These are phyloP conservation scores for Infundibulicybe gibba DNA, from an alignment of 768 basidiomycete genomes.

Conservation along the genomic window DNA sequence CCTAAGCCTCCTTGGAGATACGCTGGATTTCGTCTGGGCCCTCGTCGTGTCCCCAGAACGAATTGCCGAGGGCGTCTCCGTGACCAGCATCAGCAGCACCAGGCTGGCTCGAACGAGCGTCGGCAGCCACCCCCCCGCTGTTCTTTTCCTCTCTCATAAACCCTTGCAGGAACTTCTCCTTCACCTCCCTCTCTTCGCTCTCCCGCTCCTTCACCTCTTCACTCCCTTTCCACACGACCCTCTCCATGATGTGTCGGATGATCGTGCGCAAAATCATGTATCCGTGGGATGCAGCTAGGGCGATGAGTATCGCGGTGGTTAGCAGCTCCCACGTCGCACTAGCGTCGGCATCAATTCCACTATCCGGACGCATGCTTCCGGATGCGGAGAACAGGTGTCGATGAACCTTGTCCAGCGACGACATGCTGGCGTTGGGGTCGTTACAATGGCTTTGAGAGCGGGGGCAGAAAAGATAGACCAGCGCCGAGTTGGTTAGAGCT, in stretches of 20 bases:
- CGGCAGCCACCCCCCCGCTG: conserved; percentile 20
- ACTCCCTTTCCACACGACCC: conserved; percentile 74
- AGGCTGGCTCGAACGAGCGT: conserved; percentile 17
- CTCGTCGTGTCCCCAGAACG: conserved; percentile 73
- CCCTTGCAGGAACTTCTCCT: conserved; percentile 32
- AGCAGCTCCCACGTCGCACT: conserved; percentile 49
- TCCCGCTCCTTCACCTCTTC: conserved; percentile 59
- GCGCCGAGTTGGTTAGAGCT: conserved; percentile 82
- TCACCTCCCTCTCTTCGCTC: conserved; percentile 46
- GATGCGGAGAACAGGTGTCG: conserved; percentile 19
- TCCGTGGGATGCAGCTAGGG: conserved; percentile 84
- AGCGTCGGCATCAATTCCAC: conserved; percentile 7
- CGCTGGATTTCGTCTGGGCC: conserved; percentile 70
- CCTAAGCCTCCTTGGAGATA: conserved; percentile 51
- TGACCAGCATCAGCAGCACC: conserved; percentile 9
- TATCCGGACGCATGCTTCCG: conserved; percentile 9
- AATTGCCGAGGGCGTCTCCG: conserved; percentile 19
- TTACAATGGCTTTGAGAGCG: conserved; percentile 14
- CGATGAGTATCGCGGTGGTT: conserved; percentile 64
- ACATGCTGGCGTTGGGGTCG: conserved; percentile 6
- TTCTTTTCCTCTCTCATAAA: conserved; percentile 15
- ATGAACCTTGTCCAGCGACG: conserved; percentile 23
- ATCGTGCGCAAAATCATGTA: conserved; percentile 63
- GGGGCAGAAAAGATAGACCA: conserved; percentile 82
- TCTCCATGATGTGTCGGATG: conserved; percentile 69